Evolutionary conservation across 257 asterid species (phyloP).

Genomic region (Solanum habrochaites): DNA sequence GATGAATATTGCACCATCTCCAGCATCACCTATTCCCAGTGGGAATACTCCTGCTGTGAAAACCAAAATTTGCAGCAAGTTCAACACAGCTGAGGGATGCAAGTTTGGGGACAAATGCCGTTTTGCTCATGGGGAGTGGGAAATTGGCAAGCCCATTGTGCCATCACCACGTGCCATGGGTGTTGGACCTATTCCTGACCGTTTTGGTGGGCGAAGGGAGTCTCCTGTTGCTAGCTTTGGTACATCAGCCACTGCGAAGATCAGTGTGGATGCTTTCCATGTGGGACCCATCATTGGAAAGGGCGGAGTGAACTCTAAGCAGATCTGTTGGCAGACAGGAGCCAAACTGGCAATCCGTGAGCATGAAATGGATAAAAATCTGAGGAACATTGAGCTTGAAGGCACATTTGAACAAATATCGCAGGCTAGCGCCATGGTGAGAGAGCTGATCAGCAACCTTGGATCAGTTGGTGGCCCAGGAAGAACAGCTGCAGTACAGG

Average conservation of each 20-base stretch:
- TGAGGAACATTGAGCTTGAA: slow-evolving; percentile 78
- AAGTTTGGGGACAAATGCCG: slow-evolving; percentile 79
- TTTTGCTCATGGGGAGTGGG: slow-evolving; percentile 96
- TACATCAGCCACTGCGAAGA: slow-evolving; percentile 67
- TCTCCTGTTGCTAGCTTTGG: slow-evolving; percentile 49
- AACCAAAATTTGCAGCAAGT: slow-evolving; percentile 70
- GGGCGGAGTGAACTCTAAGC: slow-evolving; percentile 87
- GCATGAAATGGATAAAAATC: slow-evolving; percentile 60
- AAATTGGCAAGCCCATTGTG: slow-evolving; percentile 48
- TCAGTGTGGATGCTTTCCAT: slow-evolving; percentile 69
- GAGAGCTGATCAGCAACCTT: slow-evolving; percentile 51
- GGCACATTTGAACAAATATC: slow-evolving; percentile 75
- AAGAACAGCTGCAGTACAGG: slow-evolving; percentile 1
- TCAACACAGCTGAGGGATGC: slow-evolving; percentile 79
- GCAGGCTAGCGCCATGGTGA: slow-evolving; percentile 68
- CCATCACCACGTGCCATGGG: slow-evolving; percentile 34
- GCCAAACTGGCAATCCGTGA: slow-evolving; percentile 64
- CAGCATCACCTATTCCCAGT: slow-evolving; percentile 28
- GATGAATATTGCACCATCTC: slow-evolving; percentile 71
- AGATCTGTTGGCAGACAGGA: slow-evolving; percentile 79
- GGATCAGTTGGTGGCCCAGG: slow-evolving; percentile 28
- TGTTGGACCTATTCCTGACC: slow-evolving; percentile 33
- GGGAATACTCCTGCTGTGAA: slow-evolving; percentile 47
- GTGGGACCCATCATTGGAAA: slow-evolving; percentile 93
- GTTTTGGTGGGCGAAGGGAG: slow-evolving; percentile 36